Evolutionary conservation across 2,329 filamentous ascomycete species (phyloP), one percentile per base, ranked within the genome.

Genomic region (Epichloe glyceriae): DNA sequence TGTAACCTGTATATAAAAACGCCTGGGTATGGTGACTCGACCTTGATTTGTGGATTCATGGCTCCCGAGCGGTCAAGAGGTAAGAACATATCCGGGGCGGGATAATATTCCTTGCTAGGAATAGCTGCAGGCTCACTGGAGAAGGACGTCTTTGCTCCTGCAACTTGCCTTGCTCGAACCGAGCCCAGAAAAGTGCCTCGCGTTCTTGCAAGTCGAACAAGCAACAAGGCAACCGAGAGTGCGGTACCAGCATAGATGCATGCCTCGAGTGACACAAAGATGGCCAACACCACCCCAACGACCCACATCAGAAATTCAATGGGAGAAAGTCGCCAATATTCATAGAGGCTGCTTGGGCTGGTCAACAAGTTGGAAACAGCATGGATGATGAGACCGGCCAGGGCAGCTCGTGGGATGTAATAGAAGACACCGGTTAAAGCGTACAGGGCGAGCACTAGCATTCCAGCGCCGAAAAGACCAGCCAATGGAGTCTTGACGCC

Each of bases 331-430:
- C 79, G 75, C 86, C 86, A 90, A 68, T 88, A 90, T 53, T 84
- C 80, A 66, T 86, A 88, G 2, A 90, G 74, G 0, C 79, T 82
- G 57, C 83, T 83, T 1, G 86, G 86, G 1, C 83, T 79, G 0
- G 84, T 84, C 59, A 90, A 79, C 45, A 90, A 69, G 60, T 90
- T 86, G 57, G 80, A 82, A 0, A 93, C 86, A 3, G 86, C 87
- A 64, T 93, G 87, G 55, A 93, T 89, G 58, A 93, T 91, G 57
- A 93, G 78, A 22, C 79, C 87, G 0, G 85, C 75, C 5, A 93
- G 73, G 1, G 79, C 75, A 1, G 85, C 76, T 51, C 75, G 82
- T 0, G 87, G 86, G 50, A 93, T 91, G 65, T 85, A 91, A 71
- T 79, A 89, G 71, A 93, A 91, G 33, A 90, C 80, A 0, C 80